Evolutionary conservation across 495 filamentous ascomycete species (phyloP), one percentile per base, ranked within the genome.

Genomic region (Lasiosphaeria hispida): DNA sequence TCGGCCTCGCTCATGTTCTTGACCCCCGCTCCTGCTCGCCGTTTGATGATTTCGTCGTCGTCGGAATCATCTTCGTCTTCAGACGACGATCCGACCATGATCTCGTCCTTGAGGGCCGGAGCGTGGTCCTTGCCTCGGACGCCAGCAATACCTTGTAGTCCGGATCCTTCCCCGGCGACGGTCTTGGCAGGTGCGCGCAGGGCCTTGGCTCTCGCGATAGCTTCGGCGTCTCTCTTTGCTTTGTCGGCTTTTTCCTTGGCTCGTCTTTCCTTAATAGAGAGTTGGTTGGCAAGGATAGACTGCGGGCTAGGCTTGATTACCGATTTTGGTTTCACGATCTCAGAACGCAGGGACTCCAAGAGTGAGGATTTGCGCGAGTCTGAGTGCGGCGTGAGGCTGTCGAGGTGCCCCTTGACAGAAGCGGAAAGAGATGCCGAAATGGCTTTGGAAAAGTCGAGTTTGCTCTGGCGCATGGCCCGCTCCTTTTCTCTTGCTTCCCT

Each of bases 61-160:
- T 77, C 77, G 3, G 83, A 80, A 38, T 86, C 83, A 64, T 85
- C 84, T 59, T 84, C 85, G 40, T 84, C 86, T 61, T 92, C 89
- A 7, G 87, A 87, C 36, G 88, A 87, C n/a, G 86, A 87, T 49
- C 90, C 88, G 19, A 96, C 88, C 91, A 96, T 96, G 73, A 96
- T 90, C 60, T 90, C 89, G 54, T 88, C 86, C 45, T 84, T 86
- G 51, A 85, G 78, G 4, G 80, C 62, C 8, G 69, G 69, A 3
- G 67, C 59, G 48, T 70, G 88, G 50, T 94, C 91, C 72, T 93
- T 95, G 61, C 89, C 91, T 58, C 82, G 80, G 18, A 91, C 78
- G 18, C 91, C 90, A 1, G 73, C 70, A 61, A 94, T 82, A 44
- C 86, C 87, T 56, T 81, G 79, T 15, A 93, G 72, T 11, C 87